Base-by-base conservation (phyloP, 164 flowering plant genomes). In the Stephania yunnanensis region DNA sequence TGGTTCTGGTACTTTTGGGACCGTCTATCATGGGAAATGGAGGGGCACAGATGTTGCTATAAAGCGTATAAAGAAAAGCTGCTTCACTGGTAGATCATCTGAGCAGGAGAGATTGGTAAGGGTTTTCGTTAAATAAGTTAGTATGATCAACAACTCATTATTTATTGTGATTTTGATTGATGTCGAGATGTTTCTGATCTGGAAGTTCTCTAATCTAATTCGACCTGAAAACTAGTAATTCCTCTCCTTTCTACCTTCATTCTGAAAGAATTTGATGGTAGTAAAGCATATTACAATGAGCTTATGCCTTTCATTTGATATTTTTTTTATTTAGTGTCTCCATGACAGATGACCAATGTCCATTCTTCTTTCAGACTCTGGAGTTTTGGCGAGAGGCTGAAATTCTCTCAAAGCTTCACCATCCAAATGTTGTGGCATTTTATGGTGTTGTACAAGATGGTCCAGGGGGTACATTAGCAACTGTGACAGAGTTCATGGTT, bases 371-470 rank as follows among this genome's bases (percentile, higher is more conserved):
- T 63, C 88, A 94, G 98, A 85, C 95, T 3, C 20, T 83, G 50
- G 98, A 94, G 75, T 94, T 94, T 79, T 94, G 97, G 98, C 84
- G 90, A 31, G 98, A 94, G 89, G 97, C 98, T 79, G 95, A 89
- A 70, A 94, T 94, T 78, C 92, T 94, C 17, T 92, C 98, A 61
- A 90, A 89, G 85, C 97, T 94, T 86, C 98, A 91, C 84, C 98
- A 94, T 86, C 98, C 98, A 71, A 94, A 94, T 81, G 94, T 94
- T 72, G 94, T 94, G 76, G 97, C 98, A 29, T 94, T 94, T 83
- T 94, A 94, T 82, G 98, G 98, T 74, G 96, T 94, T 12, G 99
- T 95, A 77, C 92, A 93, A 82, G 97, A 95, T 87, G 97, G 98
- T 76, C 98, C 94, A 52, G 98, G 98, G 46, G 95, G 88, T 25